Evolutionary conservation across 257 asterid genomes (phyloP).

Genomic region (Solanum rostratum): DNA sequence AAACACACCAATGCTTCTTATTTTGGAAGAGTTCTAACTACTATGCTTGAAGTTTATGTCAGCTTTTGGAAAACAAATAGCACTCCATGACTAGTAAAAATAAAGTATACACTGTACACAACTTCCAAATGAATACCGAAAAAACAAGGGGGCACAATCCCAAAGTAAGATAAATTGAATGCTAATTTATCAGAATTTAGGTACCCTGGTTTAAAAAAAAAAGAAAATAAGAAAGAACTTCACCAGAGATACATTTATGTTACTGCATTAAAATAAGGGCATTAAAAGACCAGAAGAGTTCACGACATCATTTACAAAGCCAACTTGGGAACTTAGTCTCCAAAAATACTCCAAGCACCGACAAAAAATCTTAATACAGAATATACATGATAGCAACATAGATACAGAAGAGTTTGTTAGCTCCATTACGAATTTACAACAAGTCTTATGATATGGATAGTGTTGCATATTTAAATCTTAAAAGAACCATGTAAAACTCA

Average conservation of each 20-base stretch:
- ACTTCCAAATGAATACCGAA: neutral
- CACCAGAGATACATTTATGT: neutral
- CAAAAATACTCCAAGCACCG: neutral
- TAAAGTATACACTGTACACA: neutral
- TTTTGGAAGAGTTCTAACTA: neutral
- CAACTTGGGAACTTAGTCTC: neutral
- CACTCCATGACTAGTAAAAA: neutral
- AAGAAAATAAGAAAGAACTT: neutral
- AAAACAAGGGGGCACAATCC: neutral
- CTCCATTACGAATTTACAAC: neutral
- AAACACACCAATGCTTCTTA: neutral
- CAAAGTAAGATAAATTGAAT: neutral
- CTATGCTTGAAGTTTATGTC: neutral
- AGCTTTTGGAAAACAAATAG: neutral
- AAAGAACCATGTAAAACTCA: neutral
- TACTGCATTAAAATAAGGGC: neutral
- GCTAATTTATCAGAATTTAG: neutral
- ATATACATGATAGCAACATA: neutral
- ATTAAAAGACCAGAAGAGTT: neutral
- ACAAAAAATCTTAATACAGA: neutral
- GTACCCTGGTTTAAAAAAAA: neutral
- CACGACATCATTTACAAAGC: neutral
- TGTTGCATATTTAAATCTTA: neutral
- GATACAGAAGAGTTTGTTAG: neutral
- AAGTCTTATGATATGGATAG: neutral